Conservation (phyloP, 2,329 filamentous ascomycete species). For the Mycocentrospora acerina region DNA sequence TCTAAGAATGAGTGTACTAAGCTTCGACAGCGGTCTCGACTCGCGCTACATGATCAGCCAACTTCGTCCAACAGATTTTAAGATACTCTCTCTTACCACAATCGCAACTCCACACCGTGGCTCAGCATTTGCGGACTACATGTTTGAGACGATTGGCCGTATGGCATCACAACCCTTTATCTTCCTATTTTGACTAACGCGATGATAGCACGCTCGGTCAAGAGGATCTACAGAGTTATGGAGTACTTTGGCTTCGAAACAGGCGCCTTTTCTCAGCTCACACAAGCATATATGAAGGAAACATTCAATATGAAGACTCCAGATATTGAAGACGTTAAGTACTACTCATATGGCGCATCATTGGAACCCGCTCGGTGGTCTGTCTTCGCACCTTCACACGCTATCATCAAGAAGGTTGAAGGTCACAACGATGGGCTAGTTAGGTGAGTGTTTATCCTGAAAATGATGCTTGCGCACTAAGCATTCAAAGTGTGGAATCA, state of each 20-base stretch:
- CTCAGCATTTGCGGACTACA: conserved; percentile 63
- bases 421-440: conserved; percentile 65
- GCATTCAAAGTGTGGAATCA: conserved; percentile 51
- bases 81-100: conserved; percentile 69
- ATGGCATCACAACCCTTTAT: conserved; percentile 40
- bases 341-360: conserved; percentile 65
- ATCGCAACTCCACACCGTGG: conserved; percentile 64
- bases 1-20: conserved; percentile 15
- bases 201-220: conserved; percentile 47
- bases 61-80: conserved; percentile 64
- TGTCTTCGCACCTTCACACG: conserved; percentile 59
- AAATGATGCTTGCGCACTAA: not conserved
- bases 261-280: conserved; percentile 63
- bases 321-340: conserved; percentile 56
- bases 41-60: conserved; percentile 65
- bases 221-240: conserved; percentile 58
- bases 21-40: conserved; percentile 57
- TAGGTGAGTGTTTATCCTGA: conserved; percentile 41
- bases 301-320: conserved; percentile 62
- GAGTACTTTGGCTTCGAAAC: conserved; percentile 58
- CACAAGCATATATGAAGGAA: conserved; percentile 58
- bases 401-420: conserved; percentile 56
- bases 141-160: conserved; percentile 61
- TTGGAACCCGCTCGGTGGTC: conserved; percentile 58
- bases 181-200: conserved; percentile 24